Evolutionary conservation across 106 monocot genomes (phyloP), one percentile per base, ranked within the genome.

Genomic region (Dendrobium nobile): DNA sequence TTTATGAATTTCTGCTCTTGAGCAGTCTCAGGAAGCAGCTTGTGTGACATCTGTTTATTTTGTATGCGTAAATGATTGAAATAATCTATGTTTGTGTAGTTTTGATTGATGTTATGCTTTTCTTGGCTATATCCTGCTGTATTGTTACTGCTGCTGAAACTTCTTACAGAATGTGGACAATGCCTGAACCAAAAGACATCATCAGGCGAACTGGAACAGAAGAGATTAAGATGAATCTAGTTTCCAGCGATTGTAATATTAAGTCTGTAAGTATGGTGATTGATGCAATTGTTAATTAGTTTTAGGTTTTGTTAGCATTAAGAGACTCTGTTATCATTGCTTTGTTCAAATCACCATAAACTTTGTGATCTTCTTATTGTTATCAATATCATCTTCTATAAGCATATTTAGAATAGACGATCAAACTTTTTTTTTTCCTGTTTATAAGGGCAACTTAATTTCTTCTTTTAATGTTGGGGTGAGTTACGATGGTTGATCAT

Each of bases 161-260:
- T n/a, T n/a, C 15, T 19, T 72, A 18, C 85, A 98, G 97, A 87
- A 94, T 92, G 88, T 98, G 92, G 97, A 77, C 82, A 22, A 83
- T 92, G 77, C 97, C 97, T 78, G 97, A 95, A 87, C 77, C 87
- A 79, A 87, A 85, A 82, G 88, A 95, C n/a, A 85, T 89, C 31
- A 82, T 88, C 58, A 86, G 82, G 83, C 82, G 81, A 73, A 79
- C 84, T 77, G 84, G 82, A 22, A 82, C 78, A n/a, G 86, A 84
- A 84, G 87, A 84, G 27, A 54, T 79, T 55, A 92, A 86, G 84
- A 84, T 91, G 78, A 85, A 87, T 41, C 82, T 84, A 47, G 82
- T 89, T 82, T 47, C 85, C 0, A 80, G 77, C 6, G 97, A 89
- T 61, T 98, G 89, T 79, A 73, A 75, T 83, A 47, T 79, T 10